Percentiles rank a stretch among this genome's conserved stretches.
Conservation (phyloP, 176 grass and related monocot genomes). For the Cenchrus purpureus region DNA sequence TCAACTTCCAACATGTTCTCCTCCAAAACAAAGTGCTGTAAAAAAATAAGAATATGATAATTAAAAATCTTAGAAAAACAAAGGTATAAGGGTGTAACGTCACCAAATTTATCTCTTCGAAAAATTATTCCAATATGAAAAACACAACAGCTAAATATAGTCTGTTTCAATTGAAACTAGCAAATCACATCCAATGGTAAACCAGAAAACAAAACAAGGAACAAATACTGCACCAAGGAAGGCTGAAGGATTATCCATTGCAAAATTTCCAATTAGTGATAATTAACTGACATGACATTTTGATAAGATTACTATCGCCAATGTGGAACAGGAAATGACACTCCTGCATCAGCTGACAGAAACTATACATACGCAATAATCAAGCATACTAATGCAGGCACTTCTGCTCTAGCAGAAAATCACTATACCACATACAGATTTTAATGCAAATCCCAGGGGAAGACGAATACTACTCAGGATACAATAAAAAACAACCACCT, state of each 20-base stretch:
- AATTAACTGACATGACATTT: not conserved
- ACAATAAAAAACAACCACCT: not conserved
- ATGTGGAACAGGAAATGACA: not conserved
- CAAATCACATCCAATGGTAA: not conserved
- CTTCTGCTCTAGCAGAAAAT: not conserved
- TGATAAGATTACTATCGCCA: not conserved
- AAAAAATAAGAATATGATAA: not conserved
- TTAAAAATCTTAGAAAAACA: too few species aligned
- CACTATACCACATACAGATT: not conserved
- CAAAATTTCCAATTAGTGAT: not conserved
- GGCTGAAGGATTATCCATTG: not conserved
- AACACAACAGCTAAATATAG: not conserved
- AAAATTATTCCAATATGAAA: not conserved
- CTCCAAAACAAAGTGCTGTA: slow-evolving; percentile 78
- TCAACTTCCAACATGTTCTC: slow-evolving; percentile 93
- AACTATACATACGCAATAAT: not conserved
- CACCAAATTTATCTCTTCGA: not conserved
- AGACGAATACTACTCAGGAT: not conserved
- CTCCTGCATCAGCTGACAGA: not conserved
- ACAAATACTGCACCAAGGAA: not conserved
- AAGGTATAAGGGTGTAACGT: not conserved
- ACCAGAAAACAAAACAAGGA: not conserved
- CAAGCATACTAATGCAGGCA: not conserved
- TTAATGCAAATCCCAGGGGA: not conserved
- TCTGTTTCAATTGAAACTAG: not conserved